phyloP scores from a whole-genome alignment of 345 rosid species.

The Physaria fendleri region DNA sequence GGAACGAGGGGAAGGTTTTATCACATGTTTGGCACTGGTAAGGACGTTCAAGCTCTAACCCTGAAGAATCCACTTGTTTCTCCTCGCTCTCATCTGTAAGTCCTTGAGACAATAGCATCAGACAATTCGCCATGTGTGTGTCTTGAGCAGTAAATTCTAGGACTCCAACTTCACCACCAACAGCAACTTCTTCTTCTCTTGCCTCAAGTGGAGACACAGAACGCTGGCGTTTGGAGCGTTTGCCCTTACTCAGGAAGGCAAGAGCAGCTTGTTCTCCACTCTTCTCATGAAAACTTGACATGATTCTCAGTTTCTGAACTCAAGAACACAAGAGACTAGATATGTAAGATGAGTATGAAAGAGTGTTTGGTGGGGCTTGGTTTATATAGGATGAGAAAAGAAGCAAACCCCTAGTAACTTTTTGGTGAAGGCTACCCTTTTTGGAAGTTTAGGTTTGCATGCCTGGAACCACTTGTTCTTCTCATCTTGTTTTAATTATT shows the following conservation, averaged over 20 bases:
- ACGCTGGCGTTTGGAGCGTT: constrained; percentile 68
- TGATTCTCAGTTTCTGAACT: constrained; percentile 1
- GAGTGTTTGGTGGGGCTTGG: constrained; percentile 27
- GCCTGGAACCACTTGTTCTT: constrained; percentile 37
- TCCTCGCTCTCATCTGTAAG: constrained; percentile 29
- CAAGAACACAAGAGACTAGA: constrained; percentile 13
- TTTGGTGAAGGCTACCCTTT: constrained; percentile 39
- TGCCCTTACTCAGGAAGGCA: constrained; percentile 45
- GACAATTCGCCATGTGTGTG: constrained; percentile 88
- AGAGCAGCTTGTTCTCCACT: constrained; percentile 17
- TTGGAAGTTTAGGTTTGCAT: constrained; percentile 38
- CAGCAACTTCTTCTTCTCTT: constrained; percentile 27
- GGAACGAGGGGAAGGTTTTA: constrained; percentile 75
- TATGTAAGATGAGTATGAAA: constrained; percentile 20
- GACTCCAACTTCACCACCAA: constrained; percentile 31
- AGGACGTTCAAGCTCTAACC: constrained; percentile 28
- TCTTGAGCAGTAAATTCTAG: constrained; percentile 49
- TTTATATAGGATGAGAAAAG: constrained; percentile 26
- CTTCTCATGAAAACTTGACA: constrained; percentile 34
- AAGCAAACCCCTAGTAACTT: no score
- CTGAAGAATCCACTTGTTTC: constrained; percentile 19
- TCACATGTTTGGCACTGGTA: constrained; percentile 82
- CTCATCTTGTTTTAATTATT: constrained; percentile 12
- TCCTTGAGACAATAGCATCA: constrained; percentile 83
- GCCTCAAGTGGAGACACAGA: constrained; percentile 39